Conservation (phyloP, 2,329 filamentous ascomycete genomes). For the Fusarium drepaniforme region DNA sequence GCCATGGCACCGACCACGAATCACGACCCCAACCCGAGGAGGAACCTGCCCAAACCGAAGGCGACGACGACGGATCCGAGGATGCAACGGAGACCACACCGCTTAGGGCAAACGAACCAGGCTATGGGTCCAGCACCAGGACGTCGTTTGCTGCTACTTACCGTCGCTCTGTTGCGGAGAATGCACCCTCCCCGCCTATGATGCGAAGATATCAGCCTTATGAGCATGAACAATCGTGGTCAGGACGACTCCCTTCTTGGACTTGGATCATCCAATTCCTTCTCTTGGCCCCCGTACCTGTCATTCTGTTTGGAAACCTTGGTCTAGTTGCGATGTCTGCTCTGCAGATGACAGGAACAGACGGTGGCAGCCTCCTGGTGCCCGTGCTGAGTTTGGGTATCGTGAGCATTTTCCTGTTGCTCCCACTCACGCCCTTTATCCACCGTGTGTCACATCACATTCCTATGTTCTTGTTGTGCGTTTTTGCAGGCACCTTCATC, state of each 20-base stretch:
- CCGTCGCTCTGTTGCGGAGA: constrained; percentile 59
- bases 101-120: constrained; percentile 54
- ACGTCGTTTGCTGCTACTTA: constrained; percentile 69
- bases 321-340: constrained; percentile 79
- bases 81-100: constrained; percentile 66
- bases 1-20: constrained; percentile 35
- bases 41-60: constrained; percentile 40
- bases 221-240: constrained; percentile 87
- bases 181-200: constrained; percentile 35
- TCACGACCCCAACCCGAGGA: constrained; percentile 16
- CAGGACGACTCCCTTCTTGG: constrained; percentile 81
- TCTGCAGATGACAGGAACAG: constrained; percentile 83
- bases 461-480: constrained; percentile 78
- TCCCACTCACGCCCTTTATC: constrained; percentile 85
- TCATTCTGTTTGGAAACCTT: constrained; percentile 83
- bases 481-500: constrained; percentile 81
- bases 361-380: constrained; percentile 79
- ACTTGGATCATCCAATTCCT: constrained; percentile 91
- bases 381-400: constrained; percentile 79
- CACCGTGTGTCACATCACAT: constrained; percentile 89
- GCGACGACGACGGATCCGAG: constrained; percentile 42
- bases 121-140: constrained; percentile 53
- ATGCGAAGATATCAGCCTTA: constrained; percentile 59
- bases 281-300: constrained; percentile 79
- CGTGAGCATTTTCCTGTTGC: constrained; percentile 77